Conservation (phyloP, 108 stramenopile genomes). For the Skeletonema potamos region DNA sequence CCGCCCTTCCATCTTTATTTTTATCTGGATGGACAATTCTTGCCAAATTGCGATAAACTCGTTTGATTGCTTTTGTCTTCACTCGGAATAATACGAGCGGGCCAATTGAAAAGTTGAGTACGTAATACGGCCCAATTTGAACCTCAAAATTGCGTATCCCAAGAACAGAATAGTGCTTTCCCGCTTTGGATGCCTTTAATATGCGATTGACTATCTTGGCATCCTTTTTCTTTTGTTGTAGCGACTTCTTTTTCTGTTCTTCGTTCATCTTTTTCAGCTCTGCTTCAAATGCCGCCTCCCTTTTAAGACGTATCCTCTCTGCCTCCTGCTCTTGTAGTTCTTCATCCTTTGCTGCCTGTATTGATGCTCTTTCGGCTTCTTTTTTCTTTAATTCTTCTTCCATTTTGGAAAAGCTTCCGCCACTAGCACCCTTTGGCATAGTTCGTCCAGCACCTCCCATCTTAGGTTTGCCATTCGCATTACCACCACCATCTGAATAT, state of each 20-base stretch:
- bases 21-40: constrained; percentile 52
- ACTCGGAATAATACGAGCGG: constrained; percentile 34
- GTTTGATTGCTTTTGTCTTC: constrained; percentile 39
- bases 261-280: constrained; percentile 69
- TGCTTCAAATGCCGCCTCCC: constrained; percentile 69
- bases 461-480: constrained; percentile 3
- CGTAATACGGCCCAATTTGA: constrained; percentile 48
- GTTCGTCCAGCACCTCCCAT: constrained; percentile 26
- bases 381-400: constrained; percentile 41
- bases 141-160: constrained; percentile 66
- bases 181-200: constrained; percentile 43
- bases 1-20: constrained; percentile 72
- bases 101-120: constrained; percentile 32
- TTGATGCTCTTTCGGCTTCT: constrained; percentile 22
- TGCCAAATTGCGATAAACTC: constrained; percentile 54
- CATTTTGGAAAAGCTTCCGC: constrained; percentile 20
- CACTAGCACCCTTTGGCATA: constrained; percentile 20
- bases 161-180: constrained; percentile 69
- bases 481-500: constrained; percentile 5
- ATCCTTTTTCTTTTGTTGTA: constrained; percentile 61
- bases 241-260: constrained; percentile 54
- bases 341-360: constrained; percentile 18
- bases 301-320: constrained; percentile 33
- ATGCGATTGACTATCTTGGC: constrained; percentile 56
- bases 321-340: constrained; percentile 12